phyloP scores from a whole-genome alignment of 345 rosid species.

The Gossypium bickii region DNA sequence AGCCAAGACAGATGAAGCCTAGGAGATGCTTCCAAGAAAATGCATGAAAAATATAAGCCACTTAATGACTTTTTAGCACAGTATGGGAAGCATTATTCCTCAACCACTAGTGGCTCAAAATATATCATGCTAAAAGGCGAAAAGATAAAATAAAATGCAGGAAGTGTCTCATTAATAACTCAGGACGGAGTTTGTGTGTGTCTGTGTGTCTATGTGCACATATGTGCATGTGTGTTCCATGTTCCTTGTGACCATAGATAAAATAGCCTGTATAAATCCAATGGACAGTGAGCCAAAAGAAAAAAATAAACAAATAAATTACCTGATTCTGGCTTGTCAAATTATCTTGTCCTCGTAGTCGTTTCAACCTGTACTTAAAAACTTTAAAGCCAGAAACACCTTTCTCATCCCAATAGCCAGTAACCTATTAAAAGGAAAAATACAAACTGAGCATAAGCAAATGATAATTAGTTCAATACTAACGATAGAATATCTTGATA shows the following conservation, averaged over 20 bases:
- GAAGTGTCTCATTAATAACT: neutral
- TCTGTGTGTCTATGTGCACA: neutral
- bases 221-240: neutral
- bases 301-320: neutral
- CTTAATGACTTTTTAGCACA: neutral
- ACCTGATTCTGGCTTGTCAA: slow-evolving; percentile 22
- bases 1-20: neutral
- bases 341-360: slow-evolving; percentile 16
- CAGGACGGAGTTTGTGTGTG: neutral
- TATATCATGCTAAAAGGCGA: neutral
- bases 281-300: neutral
- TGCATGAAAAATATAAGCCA: neutral
- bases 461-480: neutral
- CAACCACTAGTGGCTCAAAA: neutral
- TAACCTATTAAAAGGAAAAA: slow-evolving; percentile 22
- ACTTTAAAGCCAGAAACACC: slow-evolving; percentile 24
- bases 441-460: neutral
- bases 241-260: neutral
- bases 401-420: slow-evolving; percentile 17
- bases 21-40: neutral
- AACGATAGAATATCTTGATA: slow-evolving; percentile 2
- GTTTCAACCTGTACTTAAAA: slow-evolving; percentile 25
- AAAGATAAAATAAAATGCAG: neutral
- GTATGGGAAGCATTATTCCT: slow-evolving; percentile 5
- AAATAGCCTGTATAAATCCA: neutral